Base-by-base conservation (phyloP, 306 rosid genomes). In the Cucumis hystrix region DNA sequence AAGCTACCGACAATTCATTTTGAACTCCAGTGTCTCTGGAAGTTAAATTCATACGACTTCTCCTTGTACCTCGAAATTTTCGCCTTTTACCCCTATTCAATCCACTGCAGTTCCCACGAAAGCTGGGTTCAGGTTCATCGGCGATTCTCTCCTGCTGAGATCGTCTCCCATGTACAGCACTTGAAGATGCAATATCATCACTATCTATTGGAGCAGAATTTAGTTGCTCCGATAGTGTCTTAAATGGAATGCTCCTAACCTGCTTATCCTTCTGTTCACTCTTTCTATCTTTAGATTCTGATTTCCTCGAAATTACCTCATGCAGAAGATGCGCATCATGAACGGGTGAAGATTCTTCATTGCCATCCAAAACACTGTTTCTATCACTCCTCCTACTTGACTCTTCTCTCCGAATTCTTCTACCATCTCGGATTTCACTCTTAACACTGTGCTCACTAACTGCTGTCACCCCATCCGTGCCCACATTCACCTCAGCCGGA, bases 1-100 rank as follows among this genome's bases (percentile, higher is more conserved):
- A 92, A 80, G 97, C 99, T 74, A 96, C 98, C 41, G 99, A 96
- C 85, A 89, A 49, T 80, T 91, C 97, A 83, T 87, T 86, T 80
- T 89, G 97, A 83, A 85, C 86, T 78, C 86, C 93, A 76, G 81
- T 78, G 78, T 91, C 99, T 85, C 96, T 89, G 39, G 97, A 89
- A 60, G 86, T 81, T 56, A 86, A 84, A 78, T 86, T 79, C 80
- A 81, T 90, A 61, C 89, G 87, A 71, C 86, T 76, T 84, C 97
- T 89, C 82, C 98, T 85, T 25, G 88, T 62, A 14, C 91, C 88
- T 76, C 87, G 93, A 71, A 96, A 89, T 74, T 82, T 96, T 73
- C 96, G 93, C 79, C 96, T 84, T 80, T 91, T 92, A 8, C 56
- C 89, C 83, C 91, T 87, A 79, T 86, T 90, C 64, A 88, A 77